Evolutionary conservation across 2,329 filamentous ascomycete species (phyloP).

Genomic region (Penicillium hesseltinei): DNA sequence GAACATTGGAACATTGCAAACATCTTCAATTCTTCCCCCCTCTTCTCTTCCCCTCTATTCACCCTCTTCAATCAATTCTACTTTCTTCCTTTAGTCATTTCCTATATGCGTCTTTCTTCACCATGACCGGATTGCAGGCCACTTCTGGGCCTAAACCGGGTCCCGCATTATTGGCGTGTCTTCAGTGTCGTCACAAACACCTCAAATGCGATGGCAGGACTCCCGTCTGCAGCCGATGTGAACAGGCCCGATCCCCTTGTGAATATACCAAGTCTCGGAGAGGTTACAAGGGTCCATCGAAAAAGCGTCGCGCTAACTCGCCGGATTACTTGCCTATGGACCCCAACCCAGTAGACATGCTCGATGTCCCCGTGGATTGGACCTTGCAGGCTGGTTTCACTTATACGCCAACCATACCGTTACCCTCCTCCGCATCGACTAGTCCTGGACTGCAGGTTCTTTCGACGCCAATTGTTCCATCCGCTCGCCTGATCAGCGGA

Average conservation of each 20-base stretch:
- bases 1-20: neutral
- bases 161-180: slow-evolving; percentile 48
- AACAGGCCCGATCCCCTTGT: slow-evolving; percentile 59
- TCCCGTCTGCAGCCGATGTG: slow-evolving; percentile 67
- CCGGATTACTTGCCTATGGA: slow-evolving; percentile 51
- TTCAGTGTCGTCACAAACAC: slow-evolving; percentile 58
- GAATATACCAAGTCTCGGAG: slow-evolving; percentile 71
- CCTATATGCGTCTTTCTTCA: slow-evolving; percentile 9
- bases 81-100: neutral
- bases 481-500: slow-evolving; percentile 19
- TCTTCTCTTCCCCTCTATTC: slow-evolving; percentile 2
- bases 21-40: neutral
- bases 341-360: slow-evolving; percentile 31
- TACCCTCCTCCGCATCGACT: slow-evolving; percentile 25
- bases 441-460: slow-evolving; percentile 28
- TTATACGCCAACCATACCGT: slow-evolving; percentile 25
- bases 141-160: slow-evolving; percentile 27
- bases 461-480: slow-evolving; percentile 17
- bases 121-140: slow-evolving; percentile 31
- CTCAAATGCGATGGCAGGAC: slow-evolving; percentile 71
- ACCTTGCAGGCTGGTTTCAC: slow-evolving; percentile 34
- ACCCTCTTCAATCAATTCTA: neutral
- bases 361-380: slow-evolving; percentile 44
- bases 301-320: slow-evolving; percentile 44
- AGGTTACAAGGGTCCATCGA: slow-evolving; percentile 69